A percentile compares a stretch with the other conserved stretches of the same genome.
Conservation (phyloP, 495 filamentous ascomycete genomes). For the Lentithecium fluviatile region DNA sequence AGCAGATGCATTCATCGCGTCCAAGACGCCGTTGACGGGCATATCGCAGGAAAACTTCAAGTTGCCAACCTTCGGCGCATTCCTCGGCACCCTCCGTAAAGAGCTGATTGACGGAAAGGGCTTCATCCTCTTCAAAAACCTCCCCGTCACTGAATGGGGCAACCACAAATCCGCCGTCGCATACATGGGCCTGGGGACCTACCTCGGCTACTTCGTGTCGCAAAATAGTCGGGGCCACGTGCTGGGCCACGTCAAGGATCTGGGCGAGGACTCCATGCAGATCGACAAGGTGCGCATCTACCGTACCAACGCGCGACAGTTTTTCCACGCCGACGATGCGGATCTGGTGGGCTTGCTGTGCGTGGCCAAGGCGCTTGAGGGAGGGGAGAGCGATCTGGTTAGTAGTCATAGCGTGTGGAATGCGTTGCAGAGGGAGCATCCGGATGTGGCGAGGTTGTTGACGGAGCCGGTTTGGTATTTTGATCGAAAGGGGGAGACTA, state of each 20-base stretch:
- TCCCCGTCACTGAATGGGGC: constrained; percentile 76
- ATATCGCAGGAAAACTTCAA: constrained; percentile 72
- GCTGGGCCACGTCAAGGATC: constrained; percentile 85
- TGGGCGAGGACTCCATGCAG: constrained; percentile 76
- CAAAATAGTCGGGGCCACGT: constrained; percentile 89
- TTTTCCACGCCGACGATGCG: constrained; percentile 78
- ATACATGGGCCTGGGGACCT: constrained; percentile 86
- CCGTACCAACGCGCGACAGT: constrained; percentile 79
- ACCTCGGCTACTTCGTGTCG: constrained; percentile 80
- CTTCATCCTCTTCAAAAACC: constrained; percentile 84
- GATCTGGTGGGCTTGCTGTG: constrained; percentile 87
- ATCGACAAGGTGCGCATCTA: constrained; percentile 87
- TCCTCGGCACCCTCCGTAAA: constrained; percentile 58
- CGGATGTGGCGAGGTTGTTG: constrained; percentile 73
- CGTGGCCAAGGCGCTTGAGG: constrained; percentile 71
- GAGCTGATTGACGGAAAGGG: constrained; percentile 82
- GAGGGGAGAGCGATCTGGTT: constrained; percentile 82
- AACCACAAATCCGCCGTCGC: constrained; percentile 76
- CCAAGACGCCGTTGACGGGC: constrained; percentile 64
- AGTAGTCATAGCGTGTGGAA: constrained; percentile 83
- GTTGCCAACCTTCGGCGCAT: constrained; percentile 59
- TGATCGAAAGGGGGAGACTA: constrained; percentile 86
- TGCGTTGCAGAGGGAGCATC: constrained; percentile 67
- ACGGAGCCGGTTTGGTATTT: constrained; percentile 87
- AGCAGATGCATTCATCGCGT: constrained; percentile 66